Percentiles rank a stretch among this genome's conserved stretches.
phyloP scores from a whole-genome alignment of 768 basidiomycete genomes.

The Mrakia hoshinonis region DNA sequence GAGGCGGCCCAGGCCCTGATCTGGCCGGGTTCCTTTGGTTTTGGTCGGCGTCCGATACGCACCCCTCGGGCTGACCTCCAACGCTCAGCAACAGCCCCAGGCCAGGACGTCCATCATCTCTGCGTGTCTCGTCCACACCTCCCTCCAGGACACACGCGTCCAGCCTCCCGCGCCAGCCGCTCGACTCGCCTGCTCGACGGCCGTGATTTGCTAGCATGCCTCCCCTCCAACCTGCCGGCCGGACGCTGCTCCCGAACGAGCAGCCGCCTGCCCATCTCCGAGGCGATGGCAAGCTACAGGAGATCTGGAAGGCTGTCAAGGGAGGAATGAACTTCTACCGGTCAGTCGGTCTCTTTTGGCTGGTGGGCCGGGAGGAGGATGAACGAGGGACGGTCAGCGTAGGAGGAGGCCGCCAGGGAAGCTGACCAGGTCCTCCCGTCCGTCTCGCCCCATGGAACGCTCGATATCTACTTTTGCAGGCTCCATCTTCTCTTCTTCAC shows the following conservation, averaged over 20 bases:
- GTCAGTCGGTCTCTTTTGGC: background rate
- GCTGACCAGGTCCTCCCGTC: background rate
- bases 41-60: too few relatives aligned
- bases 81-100: too few relatives aligned
- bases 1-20: too few relatives aligned
- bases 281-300: background rate
- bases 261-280: background rate
- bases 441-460: background rate
- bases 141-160: too few relatives aligned
- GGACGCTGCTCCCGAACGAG: background rate
- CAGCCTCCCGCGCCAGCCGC: background rate
- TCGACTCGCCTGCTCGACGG: too few relatives aligned
- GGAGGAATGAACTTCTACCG: slow-evolving; percentile 22
- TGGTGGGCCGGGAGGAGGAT: too few relatives aligned
- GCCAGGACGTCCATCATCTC: too few relatives aligned
- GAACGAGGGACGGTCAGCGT: background rate
- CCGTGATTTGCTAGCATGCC: too few relatives aligned
- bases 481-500: slow-evolving; percentile 26
- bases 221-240: background rate
- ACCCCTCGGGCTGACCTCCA: too few relatives aligned
- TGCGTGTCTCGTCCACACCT: too few relatives aligned
- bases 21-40: too few relatives aligned
- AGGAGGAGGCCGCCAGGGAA: background rate
- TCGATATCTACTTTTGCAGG: background rate
- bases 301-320: background rate